Evolutionary conservation across 257 asterid species (phyloP), one percentile per base, ranked within the genome.

Genomic region (Verbascum thapsus): DNA sequence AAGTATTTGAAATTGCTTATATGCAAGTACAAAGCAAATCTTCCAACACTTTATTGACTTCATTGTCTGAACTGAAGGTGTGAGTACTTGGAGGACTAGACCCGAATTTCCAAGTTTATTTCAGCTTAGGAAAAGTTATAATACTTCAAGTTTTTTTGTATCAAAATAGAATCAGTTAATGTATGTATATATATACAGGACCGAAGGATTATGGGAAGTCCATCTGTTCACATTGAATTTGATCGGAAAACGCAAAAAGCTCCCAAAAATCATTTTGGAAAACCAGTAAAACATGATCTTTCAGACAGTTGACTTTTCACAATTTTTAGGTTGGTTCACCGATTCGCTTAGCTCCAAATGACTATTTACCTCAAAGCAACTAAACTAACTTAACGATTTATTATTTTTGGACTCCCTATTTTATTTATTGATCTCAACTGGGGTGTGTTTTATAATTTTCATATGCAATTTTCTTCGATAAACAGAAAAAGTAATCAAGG

Each of bases 181-280:
- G 7, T n/a, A n/a, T 19, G n/a, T 5, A 53, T 12, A 32, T 13
- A n/a, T 34, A 13, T 42, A 49, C 34, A 23, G 1, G 12, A n/a
- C 59, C 10, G 5, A 23, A 23, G 1, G 59, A 26, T 53, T 12
- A 6, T 12, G 34, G 19, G 10, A 19, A 10, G 55, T 8, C 55
- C 8, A n/a, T n/a, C n/a, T 7, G 6, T 17, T 10, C 9, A 0
- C 23, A 34, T 11, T 13, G 3, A 39, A 8, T 34, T 35, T 55
- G 9, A 34, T 12, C 40, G 17, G 19, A 23, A n/a, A 19, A n/a
- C 3, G 6, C 9, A 3, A 1, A 8, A 49, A 19, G 10, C 55
- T 10, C 20, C 59, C 59, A 53, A 30, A n/a, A 53, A 53, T 44
- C 20, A 15, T 44, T 44, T 44, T 13, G 20, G n/a, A 15, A 44